Evolutionary conservation across 2,329 filamentous ascomycete species (phyloP).

Genomic region (Claviceps spartinae): DNA sequence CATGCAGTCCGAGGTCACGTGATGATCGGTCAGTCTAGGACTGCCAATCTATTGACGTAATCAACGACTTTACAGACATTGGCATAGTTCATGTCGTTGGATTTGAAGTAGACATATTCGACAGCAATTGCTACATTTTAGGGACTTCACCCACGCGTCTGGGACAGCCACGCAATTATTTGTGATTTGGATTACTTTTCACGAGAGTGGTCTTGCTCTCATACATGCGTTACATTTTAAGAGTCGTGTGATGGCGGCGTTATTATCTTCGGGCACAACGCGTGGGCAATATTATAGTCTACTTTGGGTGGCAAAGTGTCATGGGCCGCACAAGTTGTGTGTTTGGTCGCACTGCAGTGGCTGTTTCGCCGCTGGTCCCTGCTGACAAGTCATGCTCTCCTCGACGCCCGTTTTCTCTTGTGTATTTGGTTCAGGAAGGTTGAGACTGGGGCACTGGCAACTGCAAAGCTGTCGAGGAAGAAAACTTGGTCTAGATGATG

Average conservation of each 20-base stretch:
- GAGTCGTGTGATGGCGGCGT: not conserved
- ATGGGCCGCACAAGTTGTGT: not conserved
- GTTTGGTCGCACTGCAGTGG: not conserved
- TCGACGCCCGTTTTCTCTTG: not conserved
- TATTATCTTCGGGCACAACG: conserved; percentile 6
- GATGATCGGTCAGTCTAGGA: not conserved
- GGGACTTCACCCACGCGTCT: conserved; percentile 25
- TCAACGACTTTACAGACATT: conserved; percentile 5
- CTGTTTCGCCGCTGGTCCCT: not conserved
- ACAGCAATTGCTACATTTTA: conserved; percentile 52
- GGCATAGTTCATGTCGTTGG: conserved; percentile 5
- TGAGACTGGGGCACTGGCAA: not conserved
- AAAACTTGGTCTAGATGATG: not conserved
- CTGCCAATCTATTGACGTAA: conserved; percentile 1
- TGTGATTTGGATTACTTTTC: conserved; percentile 10
- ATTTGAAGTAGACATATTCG: conserved; percentile 31
- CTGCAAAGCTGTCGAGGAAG: not conserved
- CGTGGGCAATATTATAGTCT: not conserved
- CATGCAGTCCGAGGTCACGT: not conserved
- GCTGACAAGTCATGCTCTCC: not conserved
- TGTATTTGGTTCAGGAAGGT: not conserved
- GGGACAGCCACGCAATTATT: conserved; percentile 9
- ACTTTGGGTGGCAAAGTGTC: conserved; percentile 3
- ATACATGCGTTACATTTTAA: not conserved
- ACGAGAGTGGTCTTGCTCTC: conserved; percentile 8